These are phyloP conservation scores for Aspergillus steynii DNA, from an alignment of 495 filamentous ascomycete genomes.

Conservation along the genomic window DNA sequence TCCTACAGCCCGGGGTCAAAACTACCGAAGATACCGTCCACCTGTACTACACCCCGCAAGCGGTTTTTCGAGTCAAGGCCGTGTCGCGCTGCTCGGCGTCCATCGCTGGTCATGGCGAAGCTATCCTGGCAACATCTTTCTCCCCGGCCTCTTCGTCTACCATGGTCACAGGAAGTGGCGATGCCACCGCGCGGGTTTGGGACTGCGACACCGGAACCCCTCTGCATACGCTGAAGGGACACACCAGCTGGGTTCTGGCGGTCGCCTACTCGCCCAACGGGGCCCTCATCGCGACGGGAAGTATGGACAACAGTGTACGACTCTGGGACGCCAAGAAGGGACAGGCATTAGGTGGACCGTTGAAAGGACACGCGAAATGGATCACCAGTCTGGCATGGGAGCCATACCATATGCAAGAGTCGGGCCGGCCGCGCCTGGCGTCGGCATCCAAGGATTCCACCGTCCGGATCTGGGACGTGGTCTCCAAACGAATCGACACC, in stretches of 20 bases:
- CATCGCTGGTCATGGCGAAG: slow-evolving; percentile 88
- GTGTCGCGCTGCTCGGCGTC: slow-evolving; percentile 86
- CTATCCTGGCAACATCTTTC: slow-evolving; percentile 87
- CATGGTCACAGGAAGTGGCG: slow-evolving; percentile 87
- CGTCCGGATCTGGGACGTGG: slow-evolving; percentile 83
- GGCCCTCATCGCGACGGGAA: slow-evolving; percentile 80
- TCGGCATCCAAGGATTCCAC: slow-evolving; percentile 92
- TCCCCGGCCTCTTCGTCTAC: slow-evolving; percentile 77
- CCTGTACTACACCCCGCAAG: slow-evolving; percentile 84
- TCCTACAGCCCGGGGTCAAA: slow-evolving; percentile 62
- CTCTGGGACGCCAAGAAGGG: slow-evolving; percentile 90
- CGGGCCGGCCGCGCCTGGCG: slow-evolving; percentile 74
- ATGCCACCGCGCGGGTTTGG: slow-evolving; percentile 90
- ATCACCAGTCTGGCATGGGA: slow-evolving; percentile 89
- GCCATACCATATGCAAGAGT: slow-evolving; percentile 81
- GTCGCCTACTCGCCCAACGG: slow-evolving; percentile 86
- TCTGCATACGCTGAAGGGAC: slow-evolving; percentile 84
- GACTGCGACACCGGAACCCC: slow-evolving; percentile 95
- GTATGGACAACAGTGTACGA: slow-evolving; percentile 89
- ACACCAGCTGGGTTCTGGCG: slow-evolving; percentile 89
- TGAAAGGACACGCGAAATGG: slow-evolving; percentile 93
- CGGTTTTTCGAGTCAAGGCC: slow-evolving; percentile 90
- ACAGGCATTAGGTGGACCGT: slow-evolving; percentile 66
- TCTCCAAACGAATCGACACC: slow-evolving; percentile 73
- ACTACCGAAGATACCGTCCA: slow-evolving; percentile 74